Conservation (phyloP, 768 basidiomycete genomes). For the Piloderma croceum region DNA sequence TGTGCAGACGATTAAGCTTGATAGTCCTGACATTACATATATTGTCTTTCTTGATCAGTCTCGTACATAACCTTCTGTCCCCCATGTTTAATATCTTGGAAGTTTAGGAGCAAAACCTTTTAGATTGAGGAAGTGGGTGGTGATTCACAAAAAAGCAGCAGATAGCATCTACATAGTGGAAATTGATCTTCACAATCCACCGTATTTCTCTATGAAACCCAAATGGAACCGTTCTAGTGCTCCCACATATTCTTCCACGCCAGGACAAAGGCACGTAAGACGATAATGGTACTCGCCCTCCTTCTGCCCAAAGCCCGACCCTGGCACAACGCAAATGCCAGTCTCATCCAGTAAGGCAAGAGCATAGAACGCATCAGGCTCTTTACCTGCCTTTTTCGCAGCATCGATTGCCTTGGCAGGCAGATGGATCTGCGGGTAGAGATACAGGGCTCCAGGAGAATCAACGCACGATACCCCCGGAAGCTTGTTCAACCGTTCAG, state of each 20-base stretch:
- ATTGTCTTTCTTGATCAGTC: too few species aligned
- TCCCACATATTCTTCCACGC: constrained; percentile 86
- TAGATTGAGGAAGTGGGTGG: too few species aligned
- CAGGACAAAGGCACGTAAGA: constrained; percentile 90
- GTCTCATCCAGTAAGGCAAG: constrained; percentile 79
- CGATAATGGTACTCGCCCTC: constrained; percentile 88
- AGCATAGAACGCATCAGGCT: constrained; percentile 87
- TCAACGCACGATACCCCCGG: constrained; percentile 88
- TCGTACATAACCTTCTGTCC: too few species aligned
- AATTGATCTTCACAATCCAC: constrained; percentile 5
- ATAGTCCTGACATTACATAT: too few species aligned
- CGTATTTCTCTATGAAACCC: constrained; percentile 51
- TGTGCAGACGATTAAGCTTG: too few species aligned
- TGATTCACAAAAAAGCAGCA: too few species aligned
- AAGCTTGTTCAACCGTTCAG: constrained; percentile 70
- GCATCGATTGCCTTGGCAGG: constrained; percentile 67
- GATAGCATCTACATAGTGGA: too few species aligned
- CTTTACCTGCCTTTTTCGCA: constrained; percentile 66
- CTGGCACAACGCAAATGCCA: constrained; percentile 91
- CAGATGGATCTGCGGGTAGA: constrained; percentile 81
- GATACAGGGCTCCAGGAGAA: constrained; percentile 89
- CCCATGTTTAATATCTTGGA: too few species aligned
- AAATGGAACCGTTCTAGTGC: constrained; percentile 75
- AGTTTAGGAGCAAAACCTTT: too few species aligned
- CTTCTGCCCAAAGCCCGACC: constrained; percentile 91